Conservation (phyloP, 2,329 filamentous ascomycete genomes). For the Diaporthe ampelina region DNA sequence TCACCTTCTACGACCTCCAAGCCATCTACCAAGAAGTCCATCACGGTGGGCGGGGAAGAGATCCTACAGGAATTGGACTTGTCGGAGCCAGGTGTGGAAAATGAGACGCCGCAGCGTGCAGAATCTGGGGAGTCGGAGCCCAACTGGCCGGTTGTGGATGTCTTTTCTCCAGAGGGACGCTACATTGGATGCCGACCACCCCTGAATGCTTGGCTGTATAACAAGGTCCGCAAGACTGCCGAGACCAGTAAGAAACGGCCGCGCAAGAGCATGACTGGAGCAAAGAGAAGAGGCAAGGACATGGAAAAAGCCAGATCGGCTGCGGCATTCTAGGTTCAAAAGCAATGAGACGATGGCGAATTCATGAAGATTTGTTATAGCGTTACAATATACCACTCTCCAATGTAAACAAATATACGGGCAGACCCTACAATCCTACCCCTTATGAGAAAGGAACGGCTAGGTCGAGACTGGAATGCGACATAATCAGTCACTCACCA, state of each 20-base stretch:
- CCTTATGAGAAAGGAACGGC: neutral
- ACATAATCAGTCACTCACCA: neutral
- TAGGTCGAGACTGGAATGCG: neutral
- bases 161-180: constrained; percentile 88
- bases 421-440: neutral
- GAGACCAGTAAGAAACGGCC: constrained; percentile 67
- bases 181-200: constrained; percentile 78
- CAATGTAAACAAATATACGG: neutral
- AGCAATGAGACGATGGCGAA: neutral
- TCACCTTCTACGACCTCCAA: constrained; percentile 13
- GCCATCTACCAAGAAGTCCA: constrained; percentile 40
- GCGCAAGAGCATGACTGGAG: constrained; percentile 74
- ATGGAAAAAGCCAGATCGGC: constrained; percentile 6
- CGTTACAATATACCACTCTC: constrained; percentile 17
- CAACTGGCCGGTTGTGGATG: constrained; percentile 80
- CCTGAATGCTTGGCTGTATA: constrained; percentile 79
- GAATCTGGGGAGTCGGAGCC: constrained; percentile 49
- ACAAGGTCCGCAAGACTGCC: constrained; percentile 65
- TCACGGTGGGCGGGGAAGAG: constrained; percentile 39
- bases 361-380: neutral
- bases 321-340: neutral
- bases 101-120: constrained; percentile 29
- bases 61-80: constrained; percentile 49
- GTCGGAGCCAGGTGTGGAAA: constrained; percentile 43
- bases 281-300: constrained; percentile 45